A percentile compares a stretch with the other conserved stretches of the same genome.
These are phyloP conservation scores for Metschnikowia sp. DNA, from an alignment of 805 yeast species.

Conservation along the genomic window DNA sequence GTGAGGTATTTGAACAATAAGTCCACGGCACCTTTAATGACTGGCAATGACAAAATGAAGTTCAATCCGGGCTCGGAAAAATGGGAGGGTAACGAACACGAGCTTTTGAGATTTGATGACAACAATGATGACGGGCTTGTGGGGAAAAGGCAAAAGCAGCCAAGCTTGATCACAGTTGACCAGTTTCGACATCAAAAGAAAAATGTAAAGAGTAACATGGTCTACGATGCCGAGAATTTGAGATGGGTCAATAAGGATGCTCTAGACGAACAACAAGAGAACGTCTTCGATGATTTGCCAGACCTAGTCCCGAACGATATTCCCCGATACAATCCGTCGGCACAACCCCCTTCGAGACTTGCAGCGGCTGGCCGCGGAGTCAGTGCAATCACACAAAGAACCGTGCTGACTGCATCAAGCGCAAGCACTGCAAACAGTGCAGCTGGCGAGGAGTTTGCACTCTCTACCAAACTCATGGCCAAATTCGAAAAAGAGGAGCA, in stretches of 20 bases:
- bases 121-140: background rate
- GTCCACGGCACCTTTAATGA: slow-evolving; percentile 14
- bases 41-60: slow-evolving; percentile 39
- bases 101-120: slow-evolving; percentile 48
- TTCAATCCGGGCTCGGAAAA: slow-evolving; percentile 48
- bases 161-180: slow-evolving; percentile 34
- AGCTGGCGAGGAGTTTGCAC: slow-evolving; percentile 13
- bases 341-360: background rate
- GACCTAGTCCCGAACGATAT: slow-evolving; percentile 32
- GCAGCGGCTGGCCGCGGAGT: slow-evolving; percentile 24
- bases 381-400: slow-evolving; percentile 37
- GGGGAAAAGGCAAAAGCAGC: slow-evolving; percentile 24
- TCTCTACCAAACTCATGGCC: slow-evolving; percentile 28
- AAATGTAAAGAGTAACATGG: slow-evolving; percentile 42
- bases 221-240: slow-evolving; percentile 51
- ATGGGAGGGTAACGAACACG: slow-evolving; percentile 70
- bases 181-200: slow-evolving; percentile 25
- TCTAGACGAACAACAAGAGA: slow-evolving; percentile 30
- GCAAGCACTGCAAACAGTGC: slow-evolving; percentile 10
- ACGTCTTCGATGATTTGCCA: slow-evolving; percentile 49
- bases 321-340: slow-evolving; percentile 12
- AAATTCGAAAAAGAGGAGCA: slow-evolving; percentile 35
- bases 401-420: slow-evolving; percentile 28
- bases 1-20: slow-evolving; percentile 28
- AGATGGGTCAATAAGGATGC: slow-evolving; percentile 53